A percentile compares a stretch with the other conserved stretches of the same genome.
Evolutionary conservation across 2,329 filamentous ascomycete genomes (phyloP).

Genomic region (Colletotrichum horii): DNA sequence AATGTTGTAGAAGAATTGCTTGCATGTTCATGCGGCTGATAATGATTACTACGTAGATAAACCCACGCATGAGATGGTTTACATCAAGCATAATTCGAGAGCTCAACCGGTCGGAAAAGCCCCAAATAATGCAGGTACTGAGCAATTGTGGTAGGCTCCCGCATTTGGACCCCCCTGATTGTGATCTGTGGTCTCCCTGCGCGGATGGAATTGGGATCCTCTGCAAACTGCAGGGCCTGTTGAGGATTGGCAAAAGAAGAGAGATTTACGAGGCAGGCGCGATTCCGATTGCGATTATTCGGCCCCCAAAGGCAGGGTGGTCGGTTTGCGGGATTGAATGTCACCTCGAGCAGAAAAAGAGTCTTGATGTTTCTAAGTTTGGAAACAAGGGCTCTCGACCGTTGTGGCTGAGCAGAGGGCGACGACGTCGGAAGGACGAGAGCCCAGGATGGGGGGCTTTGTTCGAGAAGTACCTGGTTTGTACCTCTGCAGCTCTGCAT

Average conservation of each 20-base stretch:
- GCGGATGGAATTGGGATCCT: background rate
- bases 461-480: background rate
- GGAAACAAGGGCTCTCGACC: background rate
- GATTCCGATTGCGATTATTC: background rate
- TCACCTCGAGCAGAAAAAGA: background rate
- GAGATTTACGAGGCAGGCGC: background rate
- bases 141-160: background rate
- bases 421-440: background rate
- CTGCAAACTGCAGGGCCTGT: background rate
- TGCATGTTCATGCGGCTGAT: background rate
- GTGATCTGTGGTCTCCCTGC: background rate
- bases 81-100: background rate
- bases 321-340: background rate
- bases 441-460: background rate
- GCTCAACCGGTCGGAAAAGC: background rate
- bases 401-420: background rate
- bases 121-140: background rate
- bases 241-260: background rate
- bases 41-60: background rate
- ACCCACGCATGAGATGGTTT: background rate
- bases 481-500: background rate
- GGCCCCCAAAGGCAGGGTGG: background rate
- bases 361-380: conserved; percentile 1
- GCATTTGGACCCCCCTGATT: background rate
- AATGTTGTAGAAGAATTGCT: background rate